phyloP scores from a whole-genome alignment of 768 basidiomycete genomes.

The Lentinula detonsa region DNA sequence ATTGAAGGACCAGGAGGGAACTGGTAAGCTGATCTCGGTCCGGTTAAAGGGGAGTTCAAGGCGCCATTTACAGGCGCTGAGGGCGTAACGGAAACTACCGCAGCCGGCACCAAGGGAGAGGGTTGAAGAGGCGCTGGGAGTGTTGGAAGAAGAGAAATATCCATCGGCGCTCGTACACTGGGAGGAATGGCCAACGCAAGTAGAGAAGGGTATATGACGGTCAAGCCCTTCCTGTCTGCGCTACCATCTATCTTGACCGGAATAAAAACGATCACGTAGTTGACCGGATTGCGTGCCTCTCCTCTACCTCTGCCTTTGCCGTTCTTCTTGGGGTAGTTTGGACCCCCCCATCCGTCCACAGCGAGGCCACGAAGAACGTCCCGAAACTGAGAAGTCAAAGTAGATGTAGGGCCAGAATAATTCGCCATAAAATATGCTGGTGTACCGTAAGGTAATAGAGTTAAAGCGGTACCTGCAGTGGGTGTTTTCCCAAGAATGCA shows the following conservation, averaged over 20 bases:
- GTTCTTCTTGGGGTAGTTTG: conserved; percentile 13
- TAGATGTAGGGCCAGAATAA: conserved; percentile 65
- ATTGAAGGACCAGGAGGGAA: not conserved
- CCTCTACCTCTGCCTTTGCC: conserved; percentile 8
- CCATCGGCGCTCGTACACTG: conserved; percentile 15
- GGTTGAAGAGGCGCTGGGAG: conserved; percentile 3
- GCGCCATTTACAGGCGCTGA: not conserved
- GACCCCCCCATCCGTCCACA: conserved; percentile 43
- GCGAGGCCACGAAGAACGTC: conserved; percentile 61
- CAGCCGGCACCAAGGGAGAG: conserved; percentile 7
- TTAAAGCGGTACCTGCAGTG: conserved; percentile 59
- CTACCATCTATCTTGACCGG: conserved; percentile 64
- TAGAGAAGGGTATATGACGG: conserved; percentile 64
- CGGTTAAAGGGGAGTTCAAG: conserved; percentile 5
- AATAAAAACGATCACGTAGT: conserved; percentile 67
- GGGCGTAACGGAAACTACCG: not conserved
- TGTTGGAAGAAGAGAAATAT: conserved; percentile 6
- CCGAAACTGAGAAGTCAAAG: conserved; percentile 56
- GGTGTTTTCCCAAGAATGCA: conserved; percentile 46
- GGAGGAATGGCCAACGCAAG: conserved; percentile 44
- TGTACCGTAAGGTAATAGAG: conserved; percentile 61
- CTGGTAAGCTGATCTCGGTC: not conserved
- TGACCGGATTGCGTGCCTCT: conserved; percentile 14
- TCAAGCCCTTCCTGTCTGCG: conserved; percentile 74
- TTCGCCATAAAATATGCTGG: conserved; percentile 69